A percentile compares a stretch with the other conserved stretches of the same genome.
Conservation (phyloP, 2,329 filamentous ascomycete species). For the Pseudopyricularia javanii region DNA sequence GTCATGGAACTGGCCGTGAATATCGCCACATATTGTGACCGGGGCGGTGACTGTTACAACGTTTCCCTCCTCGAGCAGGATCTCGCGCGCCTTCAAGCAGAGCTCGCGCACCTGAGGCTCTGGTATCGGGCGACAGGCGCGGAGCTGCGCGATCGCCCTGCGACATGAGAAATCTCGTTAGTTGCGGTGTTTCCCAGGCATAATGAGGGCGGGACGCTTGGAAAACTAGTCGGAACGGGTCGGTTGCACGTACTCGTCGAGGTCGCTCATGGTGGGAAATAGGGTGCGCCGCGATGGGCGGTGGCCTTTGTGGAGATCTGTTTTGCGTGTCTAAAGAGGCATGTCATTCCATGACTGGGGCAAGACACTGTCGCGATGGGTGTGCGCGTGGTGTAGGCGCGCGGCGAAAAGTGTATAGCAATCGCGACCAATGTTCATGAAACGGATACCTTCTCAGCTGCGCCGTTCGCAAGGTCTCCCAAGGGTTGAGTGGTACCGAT, state of each 20-base stretch:
- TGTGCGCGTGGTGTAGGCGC: too few relatives aligned
- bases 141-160: slow-evolving; percentile 89
- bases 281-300: not conserved
- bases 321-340: not conserved
- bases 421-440: too few relatives aligned
- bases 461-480: too few relatives aligned
- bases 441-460: too few relatives aligned
- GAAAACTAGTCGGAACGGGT: not conserved
- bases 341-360: not conserved
- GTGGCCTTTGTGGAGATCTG: not conserved
- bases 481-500: too few relatives aligned
- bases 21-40: slow-evolving; percentile 96
- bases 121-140: slow-evolving; percentile 90
- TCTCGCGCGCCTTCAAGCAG: slow-evolving; percentile 91
- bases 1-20: slow-evolving; percentile 94
- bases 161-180: slow-evolving; percentile 3
- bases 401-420: too few relatives aligned
- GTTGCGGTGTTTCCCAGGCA: not conserved
- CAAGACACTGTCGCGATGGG: too few relatives aligned
- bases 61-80: slow-evolving; percentile 95
- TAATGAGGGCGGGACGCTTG: not conserved
- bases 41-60: slow-evolving; percentile 91
- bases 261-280: slow-evolving; percentile 61
- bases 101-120: slow-evolving; percentile 92
- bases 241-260: slow-evolving; percentile 58